Conservation (phyloP, 2,329 filamentous ascomycete genomes). For the Calonectria leucothoes region DNA sequence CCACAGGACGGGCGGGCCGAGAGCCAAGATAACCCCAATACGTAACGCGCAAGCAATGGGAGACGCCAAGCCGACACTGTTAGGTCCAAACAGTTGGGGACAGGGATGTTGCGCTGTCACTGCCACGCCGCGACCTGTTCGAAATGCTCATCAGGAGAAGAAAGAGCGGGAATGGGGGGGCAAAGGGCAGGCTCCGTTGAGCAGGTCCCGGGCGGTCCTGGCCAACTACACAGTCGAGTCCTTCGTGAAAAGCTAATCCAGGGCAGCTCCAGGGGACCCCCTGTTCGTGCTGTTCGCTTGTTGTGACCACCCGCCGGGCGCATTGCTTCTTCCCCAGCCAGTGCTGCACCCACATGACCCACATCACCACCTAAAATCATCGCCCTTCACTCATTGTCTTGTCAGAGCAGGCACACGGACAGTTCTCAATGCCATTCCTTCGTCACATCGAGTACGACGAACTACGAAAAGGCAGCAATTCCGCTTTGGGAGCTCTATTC, state of each 20-base stretch:
- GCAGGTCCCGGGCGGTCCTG: background rate
- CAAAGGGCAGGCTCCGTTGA: background rate
- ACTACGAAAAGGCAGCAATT: background rate
- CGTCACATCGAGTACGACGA: background rate
- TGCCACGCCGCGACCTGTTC: background rate
- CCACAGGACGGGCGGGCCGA: background rate
- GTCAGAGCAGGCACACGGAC: background rate
- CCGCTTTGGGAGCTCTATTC: background rate
- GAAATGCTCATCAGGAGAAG: background rate
- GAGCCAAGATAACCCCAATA: background rate
- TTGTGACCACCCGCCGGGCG: background rate
- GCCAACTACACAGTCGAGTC: background rate
- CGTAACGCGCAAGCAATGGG: background rate
- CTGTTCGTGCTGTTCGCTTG: background rate
- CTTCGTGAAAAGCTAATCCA: background rate
- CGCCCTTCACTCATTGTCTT: background rate
- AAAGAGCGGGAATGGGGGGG: background rate
- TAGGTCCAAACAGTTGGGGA: background rate
- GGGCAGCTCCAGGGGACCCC: slow-evolving; percentile 2
- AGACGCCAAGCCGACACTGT: background rate
- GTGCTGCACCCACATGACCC: slow-evolving; percentile 3
- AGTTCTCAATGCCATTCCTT: background rate
- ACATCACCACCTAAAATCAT: slow-evolving; percentile 2
- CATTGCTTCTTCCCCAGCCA: slow-evolving; percentile 8
- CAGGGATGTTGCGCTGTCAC: background rate